These are phyloP conservation scores for Camellia granthamiana DNA, from an alignment of 148 eudicot genomes.

Conservation along the genomic window DNA sequence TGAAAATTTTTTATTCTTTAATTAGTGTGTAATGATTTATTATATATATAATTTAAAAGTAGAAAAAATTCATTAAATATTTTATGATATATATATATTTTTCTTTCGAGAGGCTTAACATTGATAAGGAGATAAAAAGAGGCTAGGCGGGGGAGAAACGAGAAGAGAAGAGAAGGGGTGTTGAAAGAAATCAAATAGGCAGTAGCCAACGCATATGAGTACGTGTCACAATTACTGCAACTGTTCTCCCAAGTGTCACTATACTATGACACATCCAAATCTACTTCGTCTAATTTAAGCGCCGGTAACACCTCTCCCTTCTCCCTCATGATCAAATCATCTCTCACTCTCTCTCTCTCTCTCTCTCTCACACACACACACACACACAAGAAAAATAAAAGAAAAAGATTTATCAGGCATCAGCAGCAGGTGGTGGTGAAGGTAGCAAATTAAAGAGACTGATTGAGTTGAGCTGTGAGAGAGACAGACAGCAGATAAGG, in stretches of 20 bases:
- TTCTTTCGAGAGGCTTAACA: too few relatives aligned
- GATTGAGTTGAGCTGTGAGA: not conserved
- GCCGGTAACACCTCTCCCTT: not conserved
- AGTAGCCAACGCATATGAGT: constrained; percentile 17
- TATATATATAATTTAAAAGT: too few relatives aligned
- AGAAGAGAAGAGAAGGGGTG: not conserved
- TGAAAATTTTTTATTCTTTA: too few relatives aligned
- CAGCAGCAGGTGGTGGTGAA: too few relatives aligned
- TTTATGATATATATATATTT: too few relatives aligned
- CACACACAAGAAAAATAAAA: too few relatives aligned
- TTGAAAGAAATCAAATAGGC: not conserved
- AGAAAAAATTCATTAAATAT: too few relatives aligned
- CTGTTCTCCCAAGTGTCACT: constrained; percentile 19
- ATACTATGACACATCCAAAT: not conserved
- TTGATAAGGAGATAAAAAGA: too few relatives aligned
- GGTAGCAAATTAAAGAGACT: too few relatives aligned
- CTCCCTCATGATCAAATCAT: not conserved
- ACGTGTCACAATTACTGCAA: constrained; percentile 25
- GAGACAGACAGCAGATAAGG: not conserved
- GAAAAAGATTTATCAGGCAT: too few relatives aligned
- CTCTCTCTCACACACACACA: not conserved
- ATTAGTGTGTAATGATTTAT: too few relatives aligned
- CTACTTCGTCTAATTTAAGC: not conserved
- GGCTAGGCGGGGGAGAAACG: too few relatives aligned
- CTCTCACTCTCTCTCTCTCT: not conserved